Base-by-base conservation (phyloP, 495 filamentous ascomycete species). In the Usnea hakonensis region DNA sequence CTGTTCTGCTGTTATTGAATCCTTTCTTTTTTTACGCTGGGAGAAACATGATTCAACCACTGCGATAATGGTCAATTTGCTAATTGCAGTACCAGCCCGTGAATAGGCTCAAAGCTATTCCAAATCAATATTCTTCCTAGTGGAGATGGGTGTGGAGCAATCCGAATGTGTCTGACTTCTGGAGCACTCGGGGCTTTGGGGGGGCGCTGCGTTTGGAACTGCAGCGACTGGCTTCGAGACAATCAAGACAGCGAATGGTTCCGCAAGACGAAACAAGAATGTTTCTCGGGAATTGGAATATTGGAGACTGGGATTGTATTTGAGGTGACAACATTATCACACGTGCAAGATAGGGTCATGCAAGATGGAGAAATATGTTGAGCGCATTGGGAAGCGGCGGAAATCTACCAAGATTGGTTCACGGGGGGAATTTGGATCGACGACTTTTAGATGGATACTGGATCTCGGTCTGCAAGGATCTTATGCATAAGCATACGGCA, bases 21-120 rank as follows among this genome's bases (percentile, higher is more conserved):
- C 36, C 58, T 54, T 41, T 61, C 58, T 54, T 41, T 61, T n/a
- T 61, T 54, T 41, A 61, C 48, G 23, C 28, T 36, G 8, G n/a
- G 33, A 19, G 28, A 21, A 54, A 40, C 58, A 60, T 61, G 37
- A 23, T 54, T 61, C 46, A 26, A 38, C 11, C 14, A 38, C 44
- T 32, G 58, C 36, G 48, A 41, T n/a, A 8, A 5, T 30, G 58
- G 48, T 54, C 58, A 52, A 19, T 10, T 40, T 52, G 14, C 16
- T 13, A 28, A 40, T 19, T 8, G 5, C 14, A 38, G 40, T 32
- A 19, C 35, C 16, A 7, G n/a, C 16, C 14, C 14, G 2, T 32
- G 3, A 11, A 54, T 19, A 2, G 26, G 16, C 28, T 19, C 16
- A 33, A 16, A 32, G 26, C 19, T 32, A 52, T 5, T 17, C 19